Evolutionary conservation across 305 asterid species (phyloP).

Genomic region (Stenogyne calaminthoides): DNA sequence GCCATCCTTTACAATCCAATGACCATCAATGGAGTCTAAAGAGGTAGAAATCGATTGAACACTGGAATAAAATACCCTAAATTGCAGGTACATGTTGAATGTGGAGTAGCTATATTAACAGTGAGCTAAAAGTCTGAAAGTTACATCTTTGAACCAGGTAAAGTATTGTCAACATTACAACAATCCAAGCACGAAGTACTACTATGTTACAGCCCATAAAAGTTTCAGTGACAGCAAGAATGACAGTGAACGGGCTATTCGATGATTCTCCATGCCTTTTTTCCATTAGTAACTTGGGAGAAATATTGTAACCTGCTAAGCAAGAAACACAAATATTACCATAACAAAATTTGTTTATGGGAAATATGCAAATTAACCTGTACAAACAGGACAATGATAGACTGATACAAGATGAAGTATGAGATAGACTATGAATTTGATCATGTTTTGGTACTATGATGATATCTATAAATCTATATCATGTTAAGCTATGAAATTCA

Average conservation of each 20-base stretch:
- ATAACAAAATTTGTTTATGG: neutral
- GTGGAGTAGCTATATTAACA: neutral
- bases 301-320: constrained; percentile 31
- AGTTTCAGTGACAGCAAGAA: neutral
- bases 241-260: neutral
- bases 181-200: neutral
- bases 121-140: neutral
- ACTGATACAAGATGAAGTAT: neutral
- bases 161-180: neutral
- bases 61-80: neutral
- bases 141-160: neutral
- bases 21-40: neutral
- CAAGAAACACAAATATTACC: constrained; percentile 6
- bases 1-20: neutral
- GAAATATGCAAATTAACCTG: neutral
- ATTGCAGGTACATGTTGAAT: neutral
- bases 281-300: constrained; percentile 7
- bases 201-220: neutral
- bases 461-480: neutral
- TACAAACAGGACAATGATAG: neutral
- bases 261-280: constrained; percentile 23
- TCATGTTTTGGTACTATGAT: neutral
- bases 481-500: neutral
- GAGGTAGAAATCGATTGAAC: neutral
- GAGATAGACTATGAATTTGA: neutral